Evolutionary conservation across 1,284 basidiomycete species (phyloP).

Genomic region (Ganoderma leucocontextum): DNA sequence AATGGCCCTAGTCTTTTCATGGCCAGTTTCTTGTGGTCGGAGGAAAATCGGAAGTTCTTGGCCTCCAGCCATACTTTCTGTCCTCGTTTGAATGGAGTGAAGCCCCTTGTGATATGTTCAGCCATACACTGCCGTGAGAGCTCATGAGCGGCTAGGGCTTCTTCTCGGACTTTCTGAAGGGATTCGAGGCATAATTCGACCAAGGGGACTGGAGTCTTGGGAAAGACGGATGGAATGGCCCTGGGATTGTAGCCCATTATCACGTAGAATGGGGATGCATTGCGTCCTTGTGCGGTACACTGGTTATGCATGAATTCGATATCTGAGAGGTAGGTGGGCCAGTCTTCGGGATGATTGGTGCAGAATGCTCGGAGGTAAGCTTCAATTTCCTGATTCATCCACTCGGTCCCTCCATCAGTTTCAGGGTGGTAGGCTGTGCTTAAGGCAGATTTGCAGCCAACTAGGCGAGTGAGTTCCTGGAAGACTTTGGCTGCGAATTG

Average conservation of each 20-base stretch:
- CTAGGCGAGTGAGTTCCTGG: conserved; percentile 34
- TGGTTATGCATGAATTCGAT: conserved; percentile 39
- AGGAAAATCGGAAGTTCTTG: conserved; percentile 8
- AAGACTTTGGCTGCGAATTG: conserved; percentile 46
- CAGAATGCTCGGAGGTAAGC: conserved; percentile 28
- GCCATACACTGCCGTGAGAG: conserved; percentile 2
- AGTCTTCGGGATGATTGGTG: conserved; percentile 42
- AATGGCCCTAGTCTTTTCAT: conserved; percentile 8
- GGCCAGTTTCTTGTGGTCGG: not conserved
- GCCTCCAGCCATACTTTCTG: conserved; percentile 13
- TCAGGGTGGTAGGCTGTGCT: conserved; percentile 41
- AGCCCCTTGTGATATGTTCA: not conserved
- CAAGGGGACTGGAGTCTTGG: not conserved
- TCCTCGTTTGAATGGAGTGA: conserved; percentile 12
- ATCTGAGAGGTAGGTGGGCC: conserved; percentile 37
- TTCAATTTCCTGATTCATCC: conserved; percentile 42
- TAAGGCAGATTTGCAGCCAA: conserved; percentile 30
- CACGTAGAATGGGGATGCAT: conserved; percentile 40
- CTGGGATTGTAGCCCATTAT: conserved; percentile 10
- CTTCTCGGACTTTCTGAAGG: not conserved
- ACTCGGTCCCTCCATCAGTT: conserved; percentile 43
- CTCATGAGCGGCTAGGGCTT: conserved; percentile 1
- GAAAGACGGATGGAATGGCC: not conserved
- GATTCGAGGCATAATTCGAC: not conserved
- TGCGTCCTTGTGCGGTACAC: conserved; percentile 34